Evolutionary conservation across 371 early-diverging fungal genomes (phyloP).

Genomic region (Rhizomucor miehei): DNA sequence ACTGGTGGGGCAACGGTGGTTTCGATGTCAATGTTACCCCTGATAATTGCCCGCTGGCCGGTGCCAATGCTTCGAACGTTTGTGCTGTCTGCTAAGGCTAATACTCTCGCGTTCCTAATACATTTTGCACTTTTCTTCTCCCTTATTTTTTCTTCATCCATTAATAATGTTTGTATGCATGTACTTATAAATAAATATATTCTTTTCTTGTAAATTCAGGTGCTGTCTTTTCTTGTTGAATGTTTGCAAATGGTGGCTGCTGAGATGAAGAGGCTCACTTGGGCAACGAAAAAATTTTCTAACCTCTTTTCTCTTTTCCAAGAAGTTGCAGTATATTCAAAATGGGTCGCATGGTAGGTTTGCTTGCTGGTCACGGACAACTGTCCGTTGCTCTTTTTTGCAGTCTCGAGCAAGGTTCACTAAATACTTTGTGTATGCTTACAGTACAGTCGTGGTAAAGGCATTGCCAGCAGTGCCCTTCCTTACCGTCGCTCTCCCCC

Average conservation of each 20-base stretch:
- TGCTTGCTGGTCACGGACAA: background rate
- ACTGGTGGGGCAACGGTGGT: constrained; percentile 47
- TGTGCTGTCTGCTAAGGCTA: constrained; percentile 76
- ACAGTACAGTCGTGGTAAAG: constrained; percentile 96
- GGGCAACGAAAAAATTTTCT: background rate
- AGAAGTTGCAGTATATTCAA: constrained; percentile 6
- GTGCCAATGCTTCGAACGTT: constrained; percentile 17
- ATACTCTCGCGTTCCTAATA: background rate
- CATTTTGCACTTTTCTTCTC: background rate
- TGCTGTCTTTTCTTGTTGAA: too few relatives aligned
- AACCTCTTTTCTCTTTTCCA: constrained; percentile 2
- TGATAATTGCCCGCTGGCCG: constrained; percentile 36
- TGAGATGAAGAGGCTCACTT: too few relatives aligned
- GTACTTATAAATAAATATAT: too few relatives aligned
- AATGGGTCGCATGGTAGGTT: constrained; percentile 33
- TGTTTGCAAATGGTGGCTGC: too few relatives aligned
- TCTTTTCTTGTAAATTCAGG: too few relatives aligned
- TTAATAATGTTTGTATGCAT: too few relatives aligned
- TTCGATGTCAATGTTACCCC: constrained; percentile 10
- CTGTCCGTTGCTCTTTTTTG: background rate
- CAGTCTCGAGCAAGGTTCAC: background rate
- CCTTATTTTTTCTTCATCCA: background rate
- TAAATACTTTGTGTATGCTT: background rate
- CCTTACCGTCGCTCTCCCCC: constrained; percentile 99
- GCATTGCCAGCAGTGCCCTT: constrained; percentile 97